phyloP scores from a whole-genome alignment of 176 grass and related monocot genomes.

The Paspalum vaginatum region DNA sequence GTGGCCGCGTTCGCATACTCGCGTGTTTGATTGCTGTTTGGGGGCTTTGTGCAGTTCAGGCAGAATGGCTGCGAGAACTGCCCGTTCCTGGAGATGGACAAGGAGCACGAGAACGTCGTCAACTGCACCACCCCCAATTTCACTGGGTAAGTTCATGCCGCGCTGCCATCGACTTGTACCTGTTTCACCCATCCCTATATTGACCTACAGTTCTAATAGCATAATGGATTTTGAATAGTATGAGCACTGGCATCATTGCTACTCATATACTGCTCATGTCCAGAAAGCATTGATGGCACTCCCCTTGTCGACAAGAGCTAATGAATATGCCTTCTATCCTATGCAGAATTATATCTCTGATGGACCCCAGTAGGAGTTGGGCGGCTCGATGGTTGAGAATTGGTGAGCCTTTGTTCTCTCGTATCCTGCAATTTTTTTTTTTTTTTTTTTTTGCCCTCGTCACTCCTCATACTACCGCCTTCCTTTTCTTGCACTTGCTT shows the following conservation, averaged over 20 bases:
- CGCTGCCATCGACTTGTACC: background rate
- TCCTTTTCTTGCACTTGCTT: background rate
- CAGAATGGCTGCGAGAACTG: slow-evolving; percentile 92
- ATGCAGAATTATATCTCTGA: slow-evolving; percentile 92
- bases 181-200: background rate
- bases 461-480: background rate
- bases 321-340: background rate
- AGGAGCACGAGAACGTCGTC: slow-evolving; percentile 74
- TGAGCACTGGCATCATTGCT: no score
- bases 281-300: background rate
- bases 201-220: background rate
- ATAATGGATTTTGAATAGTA: background rate
- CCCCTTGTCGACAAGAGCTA: background rate
- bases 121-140: slow-evolving; percentile 97
- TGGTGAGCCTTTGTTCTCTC: slow-evolving; percentile 45
- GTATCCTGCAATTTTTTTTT: background rate
- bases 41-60: slow-evolving; percentile 65
- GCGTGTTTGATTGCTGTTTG: slow-evolving; percentile 1
- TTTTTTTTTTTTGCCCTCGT: background rate
- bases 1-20: background rate
- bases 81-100: slow-evolving; percentile 96
- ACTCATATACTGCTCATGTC: no score
- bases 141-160: slow-evolving; percentile 57
- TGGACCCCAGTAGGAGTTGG: slow-evolving; percentile 97
- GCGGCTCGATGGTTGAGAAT: slow-evolving; percentile 97